A percentile compares a stretch with the other conserved stretches of the same genome.
These are phyloP conservation scores for Nakazawaea ambrosiae DNA, from an alignment of 805 yeast species.

Conservation along the genomic window DNA sequence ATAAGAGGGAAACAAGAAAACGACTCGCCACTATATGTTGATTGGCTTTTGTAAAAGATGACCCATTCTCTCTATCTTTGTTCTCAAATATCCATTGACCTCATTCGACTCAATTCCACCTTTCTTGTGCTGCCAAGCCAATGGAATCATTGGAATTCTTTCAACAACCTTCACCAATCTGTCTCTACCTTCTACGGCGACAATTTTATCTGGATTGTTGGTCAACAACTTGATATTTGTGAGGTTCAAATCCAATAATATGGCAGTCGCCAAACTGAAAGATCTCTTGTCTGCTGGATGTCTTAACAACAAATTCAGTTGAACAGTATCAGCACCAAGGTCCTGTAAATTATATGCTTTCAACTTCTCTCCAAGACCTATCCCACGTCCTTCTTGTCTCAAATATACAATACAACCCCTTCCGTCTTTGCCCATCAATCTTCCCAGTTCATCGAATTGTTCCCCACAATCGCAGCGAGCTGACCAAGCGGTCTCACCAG, in stretches of 20 bases:
- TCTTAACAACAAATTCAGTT: conserved; percentile 83
- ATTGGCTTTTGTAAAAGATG: conserved; percentile 58
- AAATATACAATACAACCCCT: conserved; percentile 93
- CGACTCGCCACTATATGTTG: conserved; percentile 13
- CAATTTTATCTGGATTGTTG: conserved; percentile 92
- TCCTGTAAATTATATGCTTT: conserved; percentile 97
- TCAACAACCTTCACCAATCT: conserved; percentile 70
- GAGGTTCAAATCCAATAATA: conserved; percentile 75
- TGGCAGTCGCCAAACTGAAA: conserved; percentile 90
- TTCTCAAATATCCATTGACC: conserved; percentile 86
- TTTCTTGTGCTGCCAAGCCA: conserved; percentile 68
- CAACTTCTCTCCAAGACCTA: conserved; percentile 95
- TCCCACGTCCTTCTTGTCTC: conserved; percentile 98
- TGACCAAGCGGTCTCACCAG: conserved; percentile 99
- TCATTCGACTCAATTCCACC: conserved; percentile 77
- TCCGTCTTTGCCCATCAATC: conserved; percentile 80
- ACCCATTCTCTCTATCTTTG: conserved; percentile 97
- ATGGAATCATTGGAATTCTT: conserved; percentile 95
- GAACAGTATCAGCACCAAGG: conserved; percentile 97
- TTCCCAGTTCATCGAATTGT: conserved; percentile 96
- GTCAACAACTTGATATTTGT: conserved; percentile 71
- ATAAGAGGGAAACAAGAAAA: too few relatives aligned
- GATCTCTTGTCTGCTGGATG: conserved; percentile 99
- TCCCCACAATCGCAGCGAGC: conserved; percentile 99
- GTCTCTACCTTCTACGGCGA: conserved; percentile 87